Conservation (phyloP, 1,284 basidiomycete genomes). For the Leccinum fallax region DNA sequence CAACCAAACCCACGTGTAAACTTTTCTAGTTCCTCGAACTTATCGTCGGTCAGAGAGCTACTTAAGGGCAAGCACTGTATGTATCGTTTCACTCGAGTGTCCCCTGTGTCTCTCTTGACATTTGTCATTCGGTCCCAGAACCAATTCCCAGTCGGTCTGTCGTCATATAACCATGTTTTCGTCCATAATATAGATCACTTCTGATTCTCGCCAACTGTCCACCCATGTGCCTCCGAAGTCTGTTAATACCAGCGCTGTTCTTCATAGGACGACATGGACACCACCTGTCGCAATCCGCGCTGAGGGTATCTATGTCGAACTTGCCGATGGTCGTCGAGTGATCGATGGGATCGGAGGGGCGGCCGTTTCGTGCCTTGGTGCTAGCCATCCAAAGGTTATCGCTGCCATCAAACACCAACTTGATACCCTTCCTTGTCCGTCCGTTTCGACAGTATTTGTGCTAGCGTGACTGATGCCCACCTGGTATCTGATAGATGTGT, state of each 20-base stretch:
- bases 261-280: slow-evolving; percentile 66
- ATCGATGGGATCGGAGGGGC: slow-evolving; percentile 84
- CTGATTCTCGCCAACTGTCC: not conserved
- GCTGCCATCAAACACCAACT: slow-evolving; percentile 78
- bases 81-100: slow-evolving; percentile 4
- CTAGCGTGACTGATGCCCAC: slow-evolving; percentile 6
- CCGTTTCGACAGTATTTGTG: slow-evolving; percentile 22
- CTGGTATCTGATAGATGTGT: slow-evolving; percentile 59
- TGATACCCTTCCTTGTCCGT: slow-evolving; percentile 68
- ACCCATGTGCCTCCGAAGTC: slow-evolving; percentile 18
- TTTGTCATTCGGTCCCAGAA: not conserved
- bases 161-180: not conserved
- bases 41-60: not conserved
- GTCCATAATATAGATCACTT: not conserved
- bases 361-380: slow-evolving; percentile 80
- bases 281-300: slow-evolving; percentile 67
- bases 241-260: slow-evolving; percentile 40
- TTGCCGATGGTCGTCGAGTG: slow-evolving; percentile 65
- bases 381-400: slow-evolving; percentile 68
- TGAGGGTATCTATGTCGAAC: slow-evolving; percentile 68
- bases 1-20: not conserved
- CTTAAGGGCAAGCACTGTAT: not conserved
- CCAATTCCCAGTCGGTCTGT: not conserved
- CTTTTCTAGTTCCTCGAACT: not conserved
- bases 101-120: not conserved